Evolutionary conservation across 352 stramenopile species (phyloP).

Genomic region (Globisporangium orthogonon): DNA sequence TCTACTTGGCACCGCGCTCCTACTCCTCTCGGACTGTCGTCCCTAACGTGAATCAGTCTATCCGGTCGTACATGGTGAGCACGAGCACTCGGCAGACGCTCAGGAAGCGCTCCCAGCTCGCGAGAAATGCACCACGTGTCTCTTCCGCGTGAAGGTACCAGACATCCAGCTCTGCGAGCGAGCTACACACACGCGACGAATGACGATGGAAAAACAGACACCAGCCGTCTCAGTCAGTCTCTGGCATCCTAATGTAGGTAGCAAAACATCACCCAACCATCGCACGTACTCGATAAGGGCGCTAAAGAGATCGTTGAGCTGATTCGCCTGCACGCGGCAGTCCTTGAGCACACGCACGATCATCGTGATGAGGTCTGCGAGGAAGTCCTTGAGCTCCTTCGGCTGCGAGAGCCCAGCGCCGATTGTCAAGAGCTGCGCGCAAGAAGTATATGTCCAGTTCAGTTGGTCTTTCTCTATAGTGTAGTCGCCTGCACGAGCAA

Average conservation of each 20-base stretch:
- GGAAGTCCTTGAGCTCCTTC: slow-evolving; percentile 66
- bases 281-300: slow-evolving; percentile 52
- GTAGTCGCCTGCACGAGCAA: neutral
- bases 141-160: slow-evolving; percentile 69
- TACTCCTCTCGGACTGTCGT: neutral
- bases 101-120: slow-evolving; percentile 69
- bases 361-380: slow-evolving; percentile 58
- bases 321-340: slow-evolving; percentile 26
- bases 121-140: slow-evolving; percentile 44
- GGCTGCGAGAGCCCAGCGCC: slow-evolving; percentile 65
- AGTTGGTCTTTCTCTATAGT: too few relatives aligned
- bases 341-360: slow-evolving; percentile 57
- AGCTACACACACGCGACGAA: slow-evolving; percentile 13
- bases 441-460: neutral
- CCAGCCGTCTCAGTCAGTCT: neutral
- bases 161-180: slow-evolving; percentile 51
- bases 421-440: slow-evolving; percentile 47
- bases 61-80: slow-evolving; percentile 47
- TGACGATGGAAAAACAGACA: neutral
- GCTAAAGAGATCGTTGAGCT: slow-evolving; percentile 54
- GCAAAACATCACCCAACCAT: neutral
- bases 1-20: neutral
- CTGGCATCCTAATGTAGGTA: too few relatives aligned
- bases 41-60: slow-evolving; percentile 1
- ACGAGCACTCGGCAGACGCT: slow-evolving; percentile 51